Evolutionary conservation across 441 rosid genomes (phyloP), one percentile per base, ranked within the genome.

Genomic region (Geranium incanum): DNA sequence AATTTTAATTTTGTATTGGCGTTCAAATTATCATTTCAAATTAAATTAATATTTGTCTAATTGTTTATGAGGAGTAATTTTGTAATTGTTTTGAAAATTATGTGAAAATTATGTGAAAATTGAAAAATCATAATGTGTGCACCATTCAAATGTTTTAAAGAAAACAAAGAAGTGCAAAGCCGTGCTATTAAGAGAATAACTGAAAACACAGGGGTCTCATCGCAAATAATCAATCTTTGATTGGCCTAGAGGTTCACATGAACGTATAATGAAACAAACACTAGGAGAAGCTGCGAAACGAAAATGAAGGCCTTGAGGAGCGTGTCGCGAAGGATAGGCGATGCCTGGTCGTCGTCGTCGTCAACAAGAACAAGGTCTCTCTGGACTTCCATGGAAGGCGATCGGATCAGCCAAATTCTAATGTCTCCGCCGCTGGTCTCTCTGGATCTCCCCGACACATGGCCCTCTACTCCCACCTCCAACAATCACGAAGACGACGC

Each of bases 371-470:
- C 71, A 60, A 73, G 79, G 77, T 55, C 64, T 7, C 48, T 70
- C 60, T 76, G 77, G 21, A 66, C 48, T 39, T 39, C 39, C 69
- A 66, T 28, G 39, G 71, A 39, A 39, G 43, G 8, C 3, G 43
- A 39, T 4, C 43, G 8, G 43, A 39, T 0, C 37, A 70, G 80
- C 66, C 87, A 77, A n/a, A 78, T 89, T 66, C 73, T 93, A 63
- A 64, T 81, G 71, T 93, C 96, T 71, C 96, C 90, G n/a, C 84
- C 95, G 60, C 96, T 88, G 6, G 81, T 86, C 65, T 86, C 96
- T 71, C 86, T 93, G 33, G 96, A 93, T 76, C 71, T 91, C 28
- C 95, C 96, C 0, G 96, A 91, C 36, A 74, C 76, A 67, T 93
- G 98, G 97, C 15, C 59, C 11, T 15, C 59, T 50, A 69, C 55